Evolutionary conservation across 2,329 filamentous ascomycete genomes (phyloP), one percentile per base, ranked within the genome.

Genomic region (Falciphora oryzae): DNA sequence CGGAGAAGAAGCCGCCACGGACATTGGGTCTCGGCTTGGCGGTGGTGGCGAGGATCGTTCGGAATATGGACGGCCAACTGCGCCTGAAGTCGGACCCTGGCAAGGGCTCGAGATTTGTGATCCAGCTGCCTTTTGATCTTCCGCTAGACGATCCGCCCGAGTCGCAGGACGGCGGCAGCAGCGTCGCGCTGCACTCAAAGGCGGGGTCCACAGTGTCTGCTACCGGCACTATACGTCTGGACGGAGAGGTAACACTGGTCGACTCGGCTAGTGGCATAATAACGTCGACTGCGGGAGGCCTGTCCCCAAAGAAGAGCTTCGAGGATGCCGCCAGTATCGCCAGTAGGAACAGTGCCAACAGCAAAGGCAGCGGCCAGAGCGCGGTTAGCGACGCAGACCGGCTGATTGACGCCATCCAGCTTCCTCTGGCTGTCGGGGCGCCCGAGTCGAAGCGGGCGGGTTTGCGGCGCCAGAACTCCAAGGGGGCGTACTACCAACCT

Each of bases 1-100:
- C 44, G 44, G 44, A 22, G 44, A n/a, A 2, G 22, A 53, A 53
- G 44, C 22, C 44, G n/a, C 27, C 27, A 14, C 76, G 78, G 61
- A 87, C 87, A 0, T 76, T 96, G 1, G 93, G 93, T 0, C 82
- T 97, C 13, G 93, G 93, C 0, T 81, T 97, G n/a, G 93, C 93
- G 0, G 82, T 96, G 16, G 93, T 96, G n/a, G 90, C 91, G 22
- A 86, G 93, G 53, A 91, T 92, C 50, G 83, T 97, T 38, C 85
- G 88, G n/a, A 96, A 93, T 71, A 95, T 96, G 91, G 89, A 94
- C 65, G 93, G 93, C 0, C 93, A 96, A 71, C 76, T 97, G 35
- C 86, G 92, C 1, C 78, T 97, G 1, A 94, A 93, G 71, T 96
- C 92, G 0, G 91, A 95, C 70, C 84, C 90, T 72, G 90, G 90